These are phyloP conservation scores for Aureobasidium lini DNA, from an alignment of 2,329 filamentous ascomycete genomes.

Conservation along the genomic window DNA sequence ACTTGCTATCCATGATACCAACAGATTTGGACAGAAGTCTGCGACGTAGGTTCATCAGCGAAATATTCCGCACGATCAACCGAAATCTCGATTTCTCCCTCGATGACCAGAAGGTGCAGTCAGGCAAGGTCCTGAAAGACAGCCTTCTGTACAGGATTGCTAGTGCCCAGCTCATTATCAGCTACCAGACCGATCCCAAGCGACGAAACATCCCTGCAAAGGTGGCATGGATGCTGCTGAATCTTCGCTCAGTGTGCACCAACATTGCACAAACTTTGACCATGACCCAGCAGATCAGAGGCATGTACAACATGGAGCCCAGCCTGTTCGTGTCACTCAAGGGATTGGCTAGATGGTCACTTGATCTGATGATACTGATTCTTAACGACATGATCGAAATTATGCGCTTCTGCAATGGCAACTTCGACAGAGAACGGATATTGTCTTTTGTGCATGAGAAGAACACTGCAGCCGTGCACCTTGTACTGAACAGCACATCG, in stretches of 20 bases:
- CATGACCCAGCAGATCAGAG: conserved; percentile 17
- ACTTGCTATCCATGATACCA: conserved; percentile 39
- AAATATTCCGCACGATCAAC: conserved; percentile 63
- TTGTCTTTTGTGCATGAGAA: conserved; percentile 14
- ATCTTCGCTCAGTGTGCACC: conserved; percentile 56
- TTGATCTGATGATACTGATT: conserved; percentile 55
- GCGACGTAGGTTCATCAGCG: conserved; percentile 56
- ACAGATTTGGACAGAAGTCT: conserved; percentile 45
- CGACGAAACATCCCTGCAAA: conserved; percentile 62
- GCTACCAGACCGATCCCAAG: conserved; percentile 54
- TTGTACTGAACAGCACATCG: conserved; percentile 67
- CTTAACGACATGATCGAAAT: conserved; percentile 43
- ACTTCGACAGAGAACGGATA: not conserved
- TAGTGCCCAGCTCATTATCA: conserved; percentile 71
- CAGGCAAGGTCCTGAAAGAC: conserved; percentile 60
- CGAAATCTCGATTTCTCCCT: conserved; percentile 75
- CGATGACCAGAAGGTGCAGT: conserved; percentile 58
- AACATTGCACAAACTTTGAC: conserved; percentile 22
- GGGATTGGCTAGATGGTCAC: conserved; percentile 70
- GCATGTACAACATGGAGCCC: conserved; percentile 23
- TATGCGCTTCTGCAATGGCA: not conserved
- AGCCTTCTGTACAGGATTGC: conserved; percentile 65
- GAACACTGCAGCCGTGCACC: conserved; percentile 27
- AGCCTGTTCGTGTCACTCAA: conserved; percentile 67
- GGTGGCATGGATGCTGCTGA: conserved; percentile 66